phyloP scores from a whole-genome alignment of 192 early-diverging fungal genomes.

The Mortierella claussenii region DNA sequence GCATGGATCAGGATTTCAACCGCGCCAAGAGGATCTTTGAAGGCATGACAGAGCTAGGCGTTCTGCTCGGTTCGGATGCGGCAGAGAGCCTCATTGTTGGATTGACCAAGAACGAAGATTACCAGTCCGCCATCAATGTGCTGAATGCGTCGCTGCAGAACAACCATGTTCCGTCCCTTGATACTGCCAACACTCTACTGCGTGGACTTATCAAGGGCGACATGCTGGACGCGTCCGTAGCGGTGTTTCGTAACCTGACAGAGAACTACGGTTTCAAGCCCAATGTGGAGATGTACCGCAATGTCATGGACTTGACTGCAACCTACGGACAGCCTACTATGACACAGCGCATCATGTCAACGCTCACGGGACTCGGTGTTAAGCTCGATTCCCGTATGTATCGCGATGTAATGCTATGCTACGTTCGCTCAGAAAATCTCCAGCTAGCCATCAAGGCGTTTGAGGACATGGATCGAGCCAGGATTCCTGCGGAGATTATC shows the following conservation, averaged over 20 bases:
- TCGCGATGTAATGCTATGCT: conserved; percentile 30
- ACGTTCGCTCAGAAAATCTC: conserved; percentile 30
- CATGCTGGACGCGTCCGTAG: conserved; percentile 35
- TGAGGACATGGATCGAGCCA: conserved; percentile 24
- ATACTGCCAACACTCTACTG: conserved; percentile 23
- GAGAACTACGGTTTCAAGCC: conserved; percentile 36
- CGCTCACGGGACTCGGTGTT: conserved; percentile 21
- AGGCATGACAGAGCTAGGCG: conserved; percentile 9
- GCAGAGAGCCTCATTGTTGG: conserved; percentile 13
- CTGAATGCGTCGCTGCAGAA: conserved; percentile 21
- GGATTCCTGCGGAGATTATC: conserved; percentile 1
- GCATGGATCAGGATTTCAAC: conserved; percentile 7
- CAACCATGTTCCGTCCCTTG: conserved; percentile 22
- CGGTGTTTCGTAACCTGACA: conserved; percentile 30
- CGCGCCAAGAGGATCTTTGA: conserved; percentile 15
- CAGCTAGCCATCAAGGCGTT: conserved; percentile 34
- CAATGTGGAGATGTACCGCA: conserved; percentile 15
- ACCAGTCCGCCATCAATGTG: conserved; percentile 5
- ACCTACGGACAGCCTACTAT: conserved; percentile 32
- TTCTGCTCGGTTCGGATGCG: conserved; percentile 1
- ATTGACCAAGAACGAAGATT: conserved; percentile 9
- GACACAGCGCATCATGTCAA: conserved; percentile 33
- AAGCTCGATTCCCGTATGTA: conserved; percentile 21
- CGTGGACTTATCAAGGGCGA: conserved; percentile 14
- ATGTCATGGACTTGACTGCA: conserved; percentile 18